phyloP scores from a whole-genome alignment of 1,284 basidiomycete species.

The Coniferiporia weirii region DNA sequence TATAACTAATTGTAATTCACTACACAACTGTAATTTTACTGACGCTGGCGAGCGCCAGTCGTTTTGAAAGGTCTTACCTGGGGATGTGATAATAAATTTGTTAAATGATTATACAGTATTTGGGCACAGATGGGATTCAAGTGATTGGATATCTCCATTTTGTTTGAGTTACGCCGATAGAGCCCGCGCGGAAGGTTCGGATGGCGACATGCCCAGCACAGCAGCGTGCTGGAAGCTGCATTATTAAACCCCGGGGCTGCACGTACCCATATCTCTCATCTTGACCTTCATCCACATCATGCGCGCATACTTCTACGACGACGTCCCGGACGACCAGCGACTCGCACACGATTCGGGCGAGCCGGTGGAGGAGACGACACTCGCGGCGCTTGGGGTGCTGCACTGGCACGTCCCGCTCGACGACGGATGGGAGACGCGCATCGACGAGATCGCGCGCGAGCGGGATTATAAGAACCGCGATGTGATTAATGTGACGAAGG shows the following conservation, averaged over 20 bases:
- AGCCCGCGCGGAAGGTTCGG: too few species aligned
- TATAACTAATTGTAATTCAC: too few species aligned
- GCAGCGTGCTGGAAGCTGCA: not conserved
- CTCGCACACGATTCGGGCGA: constrained; percentile 67
- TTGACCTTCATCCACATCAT: constrained; percentile 34
- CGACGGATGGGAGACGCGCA: constrained; percentile 41
- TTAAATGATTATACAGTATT: too few species aligned
- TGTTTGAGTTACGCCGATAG: too few species aligned
- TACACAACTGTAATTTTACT: too few species aligned
- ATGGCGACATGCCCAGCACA: not conserved
- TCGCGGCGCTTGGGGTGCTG: constrained; percentile 55
- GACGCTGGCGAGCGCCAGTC: too few species aligned
- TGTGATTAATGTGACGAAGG: constrained; percentile 67
- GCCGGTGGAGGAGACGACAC: constrained; percentile 42
- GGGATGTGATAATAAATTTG: too few species aligned
- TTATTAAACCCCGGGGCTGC: not conserved
- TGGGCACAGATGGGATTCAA: not conserved
- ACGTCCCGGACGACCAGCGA: constrained; percentile 71
- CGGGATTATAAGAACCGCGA: constrained; percentile 77
- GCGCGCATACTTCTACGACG: constrained; percentile 81
- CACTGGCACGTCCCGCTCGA: constrained; percentile 60
- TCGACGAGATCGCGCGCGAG: constrained; percentile 59
- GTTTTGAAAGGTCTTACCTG: too few species aligned
- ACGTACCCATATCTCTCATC: not conserved
- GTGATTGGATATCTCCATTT: not conserved